Base-by-base conservation (phyloP, 1,139 yeast species). In the Candida neerlandica region DNA sequence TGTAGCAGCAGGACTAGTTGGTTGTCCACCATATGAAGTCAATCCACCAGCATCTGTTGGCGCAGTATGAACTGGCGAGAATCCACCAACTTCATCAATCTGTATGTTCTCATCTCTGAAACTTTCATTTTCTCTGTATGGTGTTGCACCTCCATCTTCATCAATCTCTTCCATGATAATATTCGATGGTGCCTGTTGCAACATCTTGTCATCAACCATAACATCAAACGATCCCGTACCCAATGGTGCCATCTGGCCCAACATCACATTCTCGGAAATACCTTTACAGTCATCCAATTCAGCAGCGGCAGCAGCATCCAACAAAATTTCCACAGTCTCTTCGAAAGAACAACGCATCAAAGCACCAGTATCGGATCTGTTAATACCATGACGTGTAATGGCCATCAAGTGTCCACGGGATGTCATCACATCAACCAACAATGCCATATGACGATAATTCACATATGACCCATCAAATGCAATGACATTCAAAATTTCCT, bases 381-480 rank as follows among this genome's bases (percentile, higher is more conserved):
- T 95, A 71, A 95, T 94, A 82, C 99, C 99, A 68, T 94, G 99
- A 81, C 99, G 96, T 47, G 99, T 94, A 62, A 95, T 94, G 34
- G 99, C 98, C 90, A 95, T 94, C 71, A 95, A 80, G 66, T 94
- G 97, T 64, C 99, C 99, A 69, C 97, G 88, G 44, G 96, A 89
- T 1, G 99, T 95, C 99, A 95, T 95, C 29, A 92, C 96, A 76
- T 95, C 99, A 51, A 94, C 98, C 63, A 95, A 80, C 61, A 95
- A 77, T 1, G 99, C 97, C 94, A 94, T 87, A 65, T 95, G 99
- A 74, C 99, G 88, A 73, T 95, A 95, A 70, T 95, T 95, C 57
- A 95, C 99, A 66, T 94, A 94, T 32, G 99, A 92, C 87, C 99
- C 99, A 80, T 94, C 99, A 63, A 96, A 95, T 3, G 98, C 97